These are phyloP conservation scores for Periconia sp. DNA, from an alignment of 2,329 filamentous ascomycete genomes.

Conservation along the genomic window DNA sequence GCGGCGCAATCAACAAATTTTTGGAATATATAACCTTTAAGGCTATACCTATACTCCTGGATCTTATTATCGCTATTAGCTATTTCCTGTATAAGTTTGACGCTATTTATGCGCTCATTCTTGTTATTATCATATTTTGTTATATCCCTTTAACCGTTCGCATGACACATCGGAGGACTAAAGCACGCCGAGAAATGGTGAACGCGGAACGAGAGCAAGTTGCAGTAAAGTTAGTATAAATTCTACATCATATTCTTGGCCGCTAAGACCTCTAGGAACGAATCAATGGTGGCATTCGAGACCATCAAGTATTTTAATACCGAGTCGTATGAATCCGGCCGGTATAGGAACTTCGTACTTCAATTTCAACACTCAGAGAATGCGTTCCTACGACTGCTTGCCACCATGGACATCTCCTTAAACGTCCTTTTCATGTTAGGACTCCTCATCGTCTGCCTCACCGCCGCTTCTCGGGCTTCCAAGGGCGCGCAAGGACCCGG, in stretches of 20 bases:
- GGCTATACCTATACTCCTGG: conserved; percentile 65
- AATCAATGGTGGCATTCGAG: conserved; percentile 58
- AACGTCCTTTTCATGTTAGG: conserved; percentile 21
- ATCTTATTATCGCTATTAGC: conserved; percentile 64
- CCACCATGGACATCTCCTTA: conserved; percentile 21
- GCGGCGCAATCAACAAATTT: conserved; percentile 57
- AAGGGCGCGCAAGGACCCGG: conserved; percentile 12
- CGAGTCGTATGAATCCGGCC: conserved; percentile 7
- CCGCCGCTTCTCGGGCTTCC: conserved; percentile 18
- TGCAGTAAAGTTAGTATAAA: conserved; percentile 49
- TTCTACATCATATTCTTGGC: not conserved
- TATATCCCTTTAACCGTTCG: conserved; percentile 61
- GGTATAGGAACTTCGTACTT: conserved; percentile 10
- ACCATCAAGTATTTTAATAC: conserved; percentile 25
- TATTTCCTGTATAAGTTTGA: conserved; percentile 68
- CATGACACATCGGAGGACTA: conserved; percentile 55
- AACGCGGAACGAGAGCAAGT: conserved; percentile 56
- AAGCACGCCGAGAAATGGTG: conserved; percentile 54
- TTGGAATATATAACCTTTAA: conserved; percentile 66
- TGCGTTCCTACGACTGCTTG: conserved; percentile 20
- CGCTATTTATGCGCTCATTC: conserved; percentile 64
- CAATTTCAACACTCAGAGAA: conserved; percentile 22
- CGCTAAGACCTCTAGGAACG: conserved; percentile 37
- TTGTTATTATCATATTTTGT: conserved; percentile 61
- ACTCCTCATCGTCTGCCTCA: conserved; percentile 11